Percentiles rank a stretch among this genome's conserved stretches.
Evolutionary conservation across 2,329 filamentous ascomycete species (phyloP).

Genomic region (Metarhizium guizhouense): DNA sequence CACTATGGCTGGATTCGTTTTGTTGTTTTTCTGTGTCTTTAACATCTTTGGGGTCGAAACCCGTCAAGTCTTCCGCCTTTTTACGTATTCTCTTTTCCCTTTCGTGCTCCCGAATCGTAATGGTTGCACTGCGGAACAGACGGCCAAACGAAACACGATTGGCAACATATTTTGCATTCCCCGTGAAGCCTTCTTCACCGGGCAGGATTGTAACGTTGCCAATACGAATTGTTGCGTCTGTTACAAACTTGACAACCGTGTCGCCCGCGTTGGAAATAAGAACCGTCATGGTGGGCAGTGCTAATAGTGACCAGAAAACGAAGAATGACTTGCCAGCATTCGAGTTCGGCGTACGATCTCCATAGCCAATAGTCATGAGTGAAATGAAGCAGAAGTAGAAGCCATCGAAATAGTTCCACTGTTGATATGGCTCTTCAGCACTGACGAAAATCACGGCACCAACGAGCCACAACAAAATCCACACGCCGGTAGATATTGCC

Average conservation of each 20-base stretch:
- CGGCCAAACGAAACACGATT: conserved; percentile 33
- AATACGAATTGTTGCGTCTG: conserved; percentile 45
- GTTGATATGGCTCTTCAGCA: conserved; percentile 43
- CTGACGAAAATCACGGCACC: conserved; percentile 66
- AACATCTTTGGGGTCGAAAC: conserved; percentile 3
- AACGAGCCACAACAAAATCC: conserved; percentile 68
- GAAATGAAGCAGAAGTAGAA: conserved; percentile 83
- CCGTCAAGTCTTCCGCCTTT: neutral
- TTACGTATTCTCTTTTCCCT: neutral
- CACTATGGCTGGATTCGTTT: neutral
- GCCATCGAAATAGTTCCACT: conserved; percentile 68
- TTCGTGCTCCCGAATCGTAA: conserved; percentile 3
- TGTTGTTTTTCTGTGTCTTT: neutral
- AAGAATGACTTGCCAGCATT: conserved; percentile 79
- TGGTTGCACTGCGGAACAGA: conserved; percentile 22
- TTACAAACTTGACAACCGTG: conserved; percentile 61
- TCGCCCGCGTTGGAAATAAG: conserved; percentile 77
- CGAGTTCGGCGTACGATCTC: conserved; percentile 67
- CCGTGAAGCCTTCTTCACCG: conserved; percentile 39
- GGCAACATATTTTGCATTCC: conserved; percentile 34
- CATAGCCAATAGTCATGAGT: conserved; percentile 80
- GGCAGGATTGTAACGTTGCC: conserved; percentile 54
- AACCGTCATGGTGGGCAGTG: conserved; percentile 80
- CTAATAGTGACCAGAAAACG: conserved; percentile 84
- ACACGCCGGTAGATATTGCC: conserved; percentile 56